A percentile compares a stretch with the other conserved stretches of the same genome.
These are phyloP conservation scores for Chrysosporium queenslandicum DNA, from an alignment of 2,329 filamentous ascomycete species.

Conservation along the genomic window DNA sequence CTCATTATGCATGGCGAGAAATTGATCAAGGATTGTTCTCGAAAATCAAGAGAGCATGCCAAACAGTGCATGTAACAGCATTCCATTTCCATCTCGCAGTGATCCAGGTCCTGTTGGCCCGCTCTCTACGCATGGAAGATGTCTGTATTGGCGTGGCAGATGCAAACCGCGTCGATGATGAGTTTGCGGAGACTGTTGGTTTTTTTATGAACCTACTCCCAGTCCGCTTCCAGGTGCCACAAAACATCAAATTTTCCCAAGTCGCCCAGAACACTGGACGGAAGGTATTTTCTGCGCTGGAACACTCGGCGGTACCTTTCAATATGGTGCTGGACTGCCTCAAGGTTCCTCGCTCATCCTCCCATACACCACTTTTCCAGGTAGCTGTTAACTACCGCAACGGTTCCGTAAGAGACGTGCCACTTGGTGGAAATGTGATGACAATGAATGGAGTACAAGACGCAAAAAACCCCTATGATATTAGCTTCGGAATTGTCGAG, in stretches of 20 bases:
- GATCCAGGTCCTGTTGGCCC: conserved; percentile 32
- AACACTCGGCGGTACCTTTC: conserved; percentile 40
- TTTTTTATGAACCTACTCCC: conserved; percentile 43
- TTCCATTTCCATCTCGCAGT: conserved; percentile 43
- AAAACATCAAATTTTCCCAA: conserved; percentile 24
- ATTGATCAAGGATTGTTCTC: too few relatives aligned
- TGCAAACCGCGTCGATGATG: conserved; percentile 31
- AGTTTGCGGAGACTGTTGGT: conserved; percentile 34
- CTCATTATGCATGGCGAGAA: too few relatives aligned
- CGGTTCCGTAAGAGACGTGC: conserved; percentile 19
- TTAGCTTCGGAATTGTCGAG: neutral
- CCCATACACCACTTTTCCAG: conserved; percentile 43
- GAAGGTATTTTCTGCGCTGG: conserved; percentile 30
- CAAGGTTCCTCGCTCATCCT: conserved; percentile 30
- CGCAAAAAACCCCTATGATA: conserved; percentile 25
- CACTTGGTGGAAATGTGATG: neutral
- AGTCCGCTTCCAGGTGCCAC: conserved; percentile 29
- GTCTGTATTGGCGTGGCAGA: conserved; percentile 43
- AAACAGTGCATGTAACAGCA: neutral
- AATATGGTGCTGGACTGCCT: conserved; percentile 41
- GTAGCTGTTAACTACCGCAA: conserved; percentile 40
- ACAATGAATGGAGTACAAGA: neutral
- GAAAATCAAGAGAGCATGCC: too few relatives aligned
- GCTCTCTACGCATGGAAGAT: conserved; percentile 30
- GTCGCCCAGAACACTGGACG: conserved; percentile 22